Percentiles rank a stretch among this genome's conserved stretches.
These are phyloP conservation scores for Diversispora eburnea DNA, from an alignment of 192 early-diverging fungal species.

Conservation along the genomic window DNA sequence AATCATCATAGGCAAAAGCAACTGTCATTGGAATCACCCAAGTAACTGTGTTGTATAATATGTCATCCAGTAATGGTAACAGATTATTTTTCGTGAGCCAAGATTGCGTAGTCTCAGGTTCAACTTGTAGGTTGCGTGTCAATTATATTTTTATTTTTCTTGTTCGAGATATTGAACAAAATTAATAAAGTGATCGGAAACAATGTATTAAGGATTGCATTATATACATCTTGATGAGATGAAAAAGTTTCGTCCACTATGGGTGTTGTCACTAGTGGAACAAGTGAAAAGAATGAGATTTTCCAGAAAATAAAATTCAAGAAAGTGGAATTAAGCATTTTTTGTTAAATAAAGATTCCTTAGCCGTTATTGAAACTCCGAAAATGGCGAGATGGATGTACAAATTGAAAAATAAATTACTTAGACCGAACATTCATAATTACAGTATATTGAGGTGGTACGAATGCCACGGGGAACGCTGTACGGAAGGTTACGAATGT, in stretches of 20 bases:
- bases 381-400: too few relatives aligned
- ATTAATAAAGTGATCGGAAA: conserved; percentile 14
- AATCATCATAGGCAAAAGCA: conserved; percentile 6
- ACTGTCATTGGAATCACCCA: conserved; percentile 21
- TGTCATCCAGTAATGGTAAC: conserved; percentile 23
- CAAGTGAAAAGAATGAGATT: not conserved
- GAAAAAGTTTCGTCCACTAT: conserved; percentile 5
- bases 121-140: too few relatives aligned
- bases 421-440: too few relatives aligned
- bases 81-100: not conserved
- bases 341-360: too few relatives aligned
- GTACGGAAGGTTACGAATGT: too few relatives aligned
- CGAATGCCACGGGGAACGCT: too few relatives aligned
- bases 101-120: not conserved
- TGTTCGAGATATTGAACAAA: not conserved
- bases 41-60: conserved; percentile 24
- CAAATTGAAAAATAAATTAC: too few relatives aligned
- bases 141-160: not conserved
- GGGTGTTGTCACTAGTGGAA: conserved; percentile 4
- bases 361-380: too few relatives aligned
- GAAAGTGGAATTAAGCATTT: too few relatives aligned
- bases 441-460: too few relatives aligned
- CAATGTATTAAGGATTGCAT: conserved; percentile 13
- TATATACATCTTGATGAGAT: not conserved
- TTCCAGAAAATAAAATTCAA: too few relatives aligned